Conservation (phyloP, 140 eudicot genomes). For the Artemisia princeps region DNA sequence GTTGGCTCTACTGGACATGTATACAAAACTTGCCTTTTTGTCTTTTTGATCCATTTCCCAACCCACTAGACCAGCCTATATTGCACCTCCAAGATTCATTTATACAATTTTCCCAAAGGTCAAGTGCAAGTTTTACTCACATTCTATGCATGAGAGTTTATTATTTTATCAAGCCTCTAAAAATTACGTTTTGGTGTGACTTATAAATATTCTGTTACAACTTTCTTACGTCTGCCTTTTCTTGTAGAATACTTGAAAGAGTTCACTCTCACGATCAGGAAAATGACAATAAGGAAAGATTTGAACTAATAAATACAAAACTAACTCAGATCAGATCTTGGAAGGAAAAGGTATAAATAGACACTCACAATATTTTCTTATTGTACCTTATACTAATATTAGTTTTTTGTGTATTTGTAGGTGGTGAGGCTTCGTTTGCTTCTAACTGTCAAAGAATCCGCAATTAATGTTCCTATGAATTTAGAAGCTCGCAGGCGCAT, state of each 20-base stretch:
- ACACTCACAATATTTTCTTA: constrained; percentile 13
- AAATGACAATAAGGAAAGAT: constrained; percentile 55
- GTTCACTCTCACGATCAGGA: constrained; percentile 35
- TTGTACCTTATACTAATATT: constrained; percentile 1
- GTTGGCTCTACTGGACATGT: too few species aligned
- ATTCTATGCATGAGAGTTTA: too few species aligned
- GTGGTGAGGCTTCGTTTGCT: constrained; percentile 88
- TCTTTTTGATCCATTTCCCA: neutral
- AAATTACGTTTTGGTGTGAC: too few species aligned
- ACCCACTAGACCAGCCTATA: too few species aligned
- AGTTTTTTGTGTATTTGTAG: constrained; percentile 29
- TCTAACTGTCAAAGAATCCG: constrained; percentile 89
- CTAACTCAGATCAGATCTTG: constrained; percentile 45
- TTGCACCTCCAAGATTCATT: too few species aligned
- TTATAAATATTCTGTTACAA: constrained; percentile 1
- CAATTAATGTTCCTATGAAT: constrained; percentile 88
- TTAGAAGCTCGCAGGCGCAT: constrained; percentile 95
- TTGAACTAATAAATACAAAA: constrained; percentile 54
- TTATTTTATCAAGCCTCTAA: too few species aligned
- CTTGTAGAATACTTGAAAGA: constrained; percentile 53
- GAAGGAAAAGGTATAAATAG: constrained; percentile 77
- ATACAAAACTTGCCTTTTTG: too few species aligned
- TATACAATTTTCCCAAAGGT: too few species aligned
- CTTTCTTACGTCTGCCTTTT: constrained; percentile 1
- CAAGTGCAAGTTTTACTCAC: too few species aligned